Percentiles rank a stretch among this genome's conserved stretches.
phyloP scores from a whole-genome alignment of 1,139 yeast species.

The Wickerhamomyces sp. region DNA sequence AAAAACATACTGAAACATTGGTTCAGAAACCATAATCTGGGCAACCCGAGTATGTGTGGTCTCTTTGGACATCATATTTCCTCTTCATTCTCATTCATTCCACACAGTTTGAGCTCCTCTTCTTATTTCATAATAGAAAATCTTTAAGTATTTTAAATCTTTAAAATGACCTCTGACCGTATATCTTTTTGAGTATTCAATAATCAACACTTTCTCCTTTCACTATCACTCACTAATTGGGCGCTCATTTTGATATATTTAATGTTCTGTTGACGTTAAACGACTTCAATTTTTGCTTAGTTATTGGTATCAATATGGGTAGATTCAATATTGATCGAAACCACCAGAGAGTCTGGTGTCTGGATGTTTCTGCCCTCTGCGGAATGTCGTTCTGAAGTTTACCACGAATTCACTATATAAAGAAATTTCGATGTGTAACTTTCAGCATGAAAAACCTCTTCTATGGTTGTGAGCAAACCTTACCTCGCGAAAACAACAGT shows the following conservation, averaged over 20 bases:
- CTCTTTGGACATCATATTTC: neutral
- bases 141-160: too few relatives aligned
- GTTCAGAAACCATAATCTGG: too few relatives aligned
- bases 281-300: neutral
- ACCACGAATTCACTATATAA: neutral
- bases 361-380: neutral
- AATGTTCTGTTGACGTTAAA: constrained; percentile 9
- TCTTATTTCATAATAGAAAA: too few relatives aligned
- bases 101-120: too few relatives aligned
- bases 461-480: neutral
- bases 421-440: neutral
- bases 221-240: constrained; percentile 24
- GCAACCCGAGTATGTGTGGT: too few relatives aligned
- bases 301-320: neutral
- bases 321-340: neutral
- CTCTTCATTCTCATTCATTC: neutral
- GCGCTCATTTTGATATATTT: constrained; percentile 25
- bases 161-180: too few relatives aligned
- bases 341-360: constrained; percentile 1
- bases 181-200: neutral
- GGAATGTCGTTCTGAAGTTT: neutral
- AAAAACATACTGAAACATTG: too few relatives aligned
- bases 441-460: neutral
- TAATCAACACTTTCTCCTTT: neutral
- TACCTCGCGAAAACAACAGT: neutral